Evolutionary conservation across 2,329 filamentous ascomycete species (phyloP), one percentile per base, ranked within the genome.

Genomic region (Penicillium sp.): DNA sequence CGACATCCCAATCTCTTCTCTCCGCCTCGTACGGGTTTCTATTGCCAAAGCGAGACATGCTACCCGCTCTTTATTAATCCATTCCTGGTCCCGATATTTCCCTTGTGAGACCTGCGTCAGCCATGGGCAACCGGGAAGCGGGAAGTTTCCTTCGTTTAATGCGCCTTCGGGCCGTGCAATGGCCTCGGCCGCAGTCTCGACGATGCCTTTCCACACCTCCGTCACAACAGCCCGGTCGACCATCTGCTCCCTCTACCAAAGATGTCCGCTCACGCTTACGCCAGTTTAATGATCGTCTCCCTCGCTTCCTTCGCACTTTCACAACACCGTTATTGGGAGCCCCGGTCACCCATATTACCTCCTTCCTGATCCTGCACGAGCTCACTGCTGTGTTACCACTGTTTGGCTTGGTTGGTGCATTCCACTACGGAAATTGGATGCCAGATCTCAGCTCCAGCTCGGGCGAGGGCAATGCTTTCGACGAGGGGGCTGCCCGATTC

Each of bases 331-430:
- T 99, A 3, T 84, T 87, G 53, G 81, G 83, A 51, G 92, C 92
- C 1, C 94, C 94, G 0, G 74, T 92, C 40, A 90, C 90, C 1
- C 91, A 97, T 75, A 80, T 96, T 37, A 85, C 88, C 1, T 87
- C 93, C 0, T 99, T 99, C 72, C 79, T 97, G 10, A 79, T 97
- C 34, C 82, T 99, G 0, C 94, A 99, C 77, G 94, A 99, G 74
- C 71, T 97, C 40, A 97, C 94, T 0, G 93, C 94, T 9, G 77
- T 97, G 10, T 73, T 93, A 1, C 93, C 93, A 0, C 75, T 97
- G 0, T 71, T 95, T 34, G 87, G 84, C 0, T 81, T 97, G 1
- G 86, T 90, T 19, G 87, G 82, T 1, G 71, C 85, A 1, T 96
- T 99, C 73, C 90, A 97, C 75, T 92, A 91, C 70, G 86, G 85